phyloP scores from a whole-genome alignment of 2,329 filamentous ascomycete genomes.

The Chaetomiaceae sp. region DNA sequence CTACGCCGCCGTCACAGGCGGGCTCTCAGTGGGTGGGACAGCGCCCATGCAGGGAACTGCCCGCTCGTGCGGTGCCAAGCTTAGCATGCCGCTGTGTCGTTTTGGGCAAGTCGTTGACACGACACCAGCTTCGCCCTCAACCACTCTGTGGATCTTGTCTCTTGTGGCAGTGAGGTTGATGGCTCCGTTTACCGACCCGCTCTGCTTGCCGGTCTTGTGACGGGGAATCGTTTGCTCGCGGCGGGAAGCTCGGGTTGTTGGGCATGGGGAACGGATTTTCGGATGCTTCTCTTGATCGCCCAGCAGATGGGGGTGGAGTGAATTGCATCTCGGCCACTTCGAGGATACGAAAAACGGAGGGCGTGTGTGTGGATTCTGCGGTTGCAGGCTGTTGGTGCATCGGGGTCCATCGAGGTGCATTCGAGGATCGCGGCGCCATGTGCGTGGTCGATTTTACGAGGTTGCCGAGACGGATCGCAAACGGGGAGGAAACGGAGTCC shows the following conservation, averaged over 20 bases:
- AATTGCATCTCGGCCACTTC: background rate
- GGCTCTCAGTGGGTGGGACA: background rate
- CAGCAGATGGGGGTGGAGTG: background rate
- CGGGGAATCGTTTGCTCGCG: too few species aligned
- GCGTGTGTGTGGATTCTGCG: too few species aligned
- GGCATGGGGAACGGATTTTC: too few species aligned
- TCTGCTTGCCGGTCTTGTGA: background rate
- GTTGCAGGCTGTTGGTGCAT: background rate
- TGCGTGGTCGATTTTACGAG: slow-evolving; percentile 17
- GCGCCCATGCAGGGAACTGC: slow-evolving; percentile 19
- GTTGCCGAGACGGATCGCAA: slow-evolving; percentile 1
- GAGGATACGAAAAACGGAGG: background rate
- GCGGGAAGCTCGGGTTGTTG: too few species aligned
- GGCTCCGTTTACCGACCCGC: background rate
- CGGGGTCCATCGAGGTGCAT: too few species aligned
- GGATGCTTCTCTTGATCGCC: too few species aligned
- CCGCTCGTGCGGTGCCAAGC: slow-evolving; percentile 3
- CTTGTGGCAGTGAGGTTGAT: background rate
- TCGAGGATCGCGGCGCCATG: background rate
- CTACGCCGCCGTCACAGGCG: slow-evolving; percentile 14
- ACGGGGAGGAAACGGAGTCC: slow-evolving; percentile 1
- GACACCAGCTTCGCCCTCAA: background rate
- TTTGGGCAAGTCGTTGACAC: background rate
- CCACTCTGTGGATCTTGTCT: too few species aligned
- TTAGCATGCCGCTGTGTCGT: background rate